Evolutionary conservation across 306 rosid species (phyloP).

Genomic region (Cicer pinnatifidum): DNA sequence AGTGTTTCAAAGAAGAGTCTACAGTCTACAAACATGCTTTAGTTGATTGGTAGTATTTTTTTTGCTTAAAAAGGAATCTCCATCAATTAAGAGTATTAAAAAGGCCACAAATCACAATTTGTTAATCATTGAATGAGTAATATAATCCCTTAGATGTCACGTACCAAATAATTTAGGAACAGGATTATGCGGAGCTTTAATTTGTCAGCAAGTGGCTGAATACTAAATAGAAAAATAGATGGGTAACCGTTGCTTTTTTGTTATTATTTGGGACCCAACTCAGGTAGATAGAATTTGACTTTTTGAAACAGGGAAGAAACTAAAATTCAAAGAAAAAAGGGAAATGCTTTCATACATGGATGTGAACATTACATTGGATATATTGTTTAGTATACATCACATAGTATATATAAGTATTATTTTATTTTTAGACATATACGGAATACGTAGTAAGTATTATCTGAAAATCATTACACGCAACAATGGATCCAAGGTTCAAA

Average conservation of each 20-base stretch:
- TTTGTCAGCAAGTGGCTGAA: conserved; percentile 54
- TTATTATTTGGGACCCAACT: conserved; percentile 46
- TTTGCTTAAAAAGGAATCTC: conserved; percentile 38
- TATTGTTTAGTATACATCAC: background rate
- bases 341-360: conserved; percentile 35
- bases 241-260: conserved; percentile 42
- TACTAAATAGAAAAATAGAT: conserved; percentile 41
- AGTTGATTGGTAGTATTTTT: background rate
- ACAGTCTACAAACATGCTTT: background rate
- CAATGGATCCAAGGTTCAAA: too few relatives aligned
- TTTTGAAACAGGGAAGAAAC: conserved; percentile 47
- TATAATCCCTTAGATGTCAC: conserved; percentile 25
- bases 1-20: background rate
- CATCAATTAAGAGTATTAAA: conserved; percentile 3
- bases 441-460: too few relatives aligned
- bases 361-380: background rate
- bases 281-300: conserved; percentile 63
- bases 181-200: conserved; percentile 35
- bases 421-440: too few relatives aligned
- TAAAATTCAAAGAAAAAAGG: conserved; percentile 3
- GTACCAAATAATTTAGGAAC: conserved; percentile 40
- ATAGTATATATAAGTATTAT: conserved; percentile 20
- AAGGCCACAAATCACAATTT: background rate
- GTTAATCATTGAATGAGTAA: conserved; percentile 27
- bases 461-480: too few relatives aligned